These are phyloP conservation scores for Trichoderma harzianum DNA, from an alignment of 2,329 filamentous ascomycete genomes.

Conservation along the genomic window DNA sequence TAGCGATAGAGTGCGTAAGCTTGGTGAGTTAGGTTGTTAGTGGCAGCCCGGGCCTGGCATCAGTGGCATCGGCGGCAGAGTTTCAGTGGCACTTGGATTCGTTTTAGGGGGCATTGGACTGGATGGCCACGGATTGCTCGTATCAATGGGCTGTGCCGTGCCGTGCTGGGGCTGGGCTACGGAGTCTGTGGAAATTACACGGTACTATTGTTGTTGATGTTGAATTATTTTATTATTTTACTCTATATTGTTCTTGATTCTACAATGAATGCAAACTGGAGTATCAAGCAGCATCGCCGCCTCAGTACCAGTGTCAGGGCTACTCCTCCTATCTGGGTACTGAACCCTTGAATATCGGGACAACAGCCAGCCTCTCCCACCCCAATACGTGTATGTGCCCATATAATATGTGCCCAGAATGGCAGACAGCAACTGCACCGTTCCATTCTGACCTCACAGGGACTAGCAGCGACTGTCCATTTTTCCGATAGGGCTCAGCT, in stretches of 20 bases:
- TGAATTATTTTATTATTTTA: background rate
- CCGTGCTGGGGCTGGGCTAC: too few relatives aligned
- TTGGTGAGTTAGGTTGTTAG: background rate
- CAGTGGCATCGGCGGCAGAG: background rate
- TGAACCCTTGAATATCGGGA: background rate
- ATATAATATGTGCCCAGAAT: background rate
- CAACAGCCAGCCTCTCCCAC: background rate
- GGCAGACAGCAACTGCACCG: background rate
- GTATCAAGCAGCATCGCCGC: too few relatives aligned
- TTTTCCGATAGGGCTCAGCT: slow-evolving; percentile 1
- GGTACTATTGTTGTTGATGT: background rate
- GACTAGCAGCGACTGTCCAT: background rate
- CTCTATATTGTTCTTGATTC: background rate
- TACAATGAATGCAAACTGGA: background rate
- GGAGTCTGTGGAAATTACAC: too few relatives aligned
- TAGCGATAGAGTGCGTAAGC: slow-evolving; percentile 9
- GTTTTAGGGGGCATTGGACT: too few relatives aligned
- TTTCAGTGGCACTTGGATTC: background rate
- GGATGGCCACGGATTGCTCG: too few relatives aligned
- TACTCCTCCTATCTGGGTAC: background rate
- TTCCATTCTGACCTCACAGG: background rate
- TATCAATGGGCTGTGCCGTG: background rate
- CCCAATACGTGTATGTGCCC: background rate
- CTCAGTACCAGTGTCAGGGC: too few relatives aligned
- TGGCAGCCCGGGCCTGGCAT: background rate